phyloP scores from a whole-genome alignment of 106 monocot genomes.

The Triglochin maritima region DNA sequence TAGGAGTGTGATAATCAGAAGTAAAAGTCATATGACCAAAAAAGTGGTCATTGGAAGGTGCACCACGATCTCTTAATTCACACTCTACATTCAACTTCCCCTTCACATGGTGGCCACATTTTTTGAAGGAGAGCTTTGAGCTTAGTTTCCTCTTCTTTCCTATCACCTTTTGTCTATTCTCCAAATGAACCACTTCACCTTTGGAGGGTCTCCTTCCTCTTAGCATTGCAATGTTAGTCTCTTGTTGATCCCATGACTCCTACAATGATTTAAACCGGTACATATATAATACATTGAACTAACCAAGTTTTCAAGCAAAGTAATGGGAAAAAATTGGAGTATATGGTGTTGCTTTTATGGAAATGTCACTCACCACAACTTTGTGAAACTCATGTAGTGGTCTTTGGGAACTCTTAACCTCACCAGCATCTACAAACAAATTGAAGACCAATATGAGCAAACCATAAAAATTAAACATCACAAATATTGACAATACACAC shows the following conservation, averaged over 20 bases:
- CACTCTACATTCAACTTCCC: constrained; percentile 13
- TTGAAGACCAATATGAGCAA: background rate
- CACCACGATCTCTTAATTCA: constrained; percentile 4
- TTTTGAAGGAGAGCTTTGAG: constrained; percentile 14
- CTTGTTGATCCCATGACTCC: background rate
- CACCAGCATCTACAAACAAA: background rate
- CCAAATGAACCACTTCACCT: background rate
- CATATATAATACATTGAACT: background rate
- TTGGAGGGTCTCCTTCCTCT: constrained; percentile 2
- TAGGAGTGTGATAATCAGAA: constrained; percentile 17
- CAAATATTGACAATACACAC: no score
- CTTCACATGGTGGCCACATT: constrained; percentile 12
- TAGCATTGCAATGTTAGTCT: background rate
- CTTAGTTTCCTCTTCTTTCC: constrained; percentile 6
- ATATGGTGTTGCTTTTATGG: no score
- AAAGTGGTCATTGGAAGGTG: constrained; percentile 6
- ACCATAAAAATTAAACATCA: no score
- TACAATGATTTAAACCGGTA: background rate
- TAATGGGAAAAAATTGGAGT: no score
- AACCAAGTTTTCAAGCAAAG: no score
- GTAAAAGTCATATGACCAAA: constrained; percentile 13
- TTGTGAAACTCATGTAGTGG: background rate
- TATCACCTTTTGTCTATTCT: background rate
- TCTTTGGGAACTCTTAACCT: background rate
- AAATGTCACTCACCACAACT: background rate